Evolutionary conservation across 2,329 filamentous ascomycete species (phyloP).

Genomic region (Fusarium udum): DNA sequence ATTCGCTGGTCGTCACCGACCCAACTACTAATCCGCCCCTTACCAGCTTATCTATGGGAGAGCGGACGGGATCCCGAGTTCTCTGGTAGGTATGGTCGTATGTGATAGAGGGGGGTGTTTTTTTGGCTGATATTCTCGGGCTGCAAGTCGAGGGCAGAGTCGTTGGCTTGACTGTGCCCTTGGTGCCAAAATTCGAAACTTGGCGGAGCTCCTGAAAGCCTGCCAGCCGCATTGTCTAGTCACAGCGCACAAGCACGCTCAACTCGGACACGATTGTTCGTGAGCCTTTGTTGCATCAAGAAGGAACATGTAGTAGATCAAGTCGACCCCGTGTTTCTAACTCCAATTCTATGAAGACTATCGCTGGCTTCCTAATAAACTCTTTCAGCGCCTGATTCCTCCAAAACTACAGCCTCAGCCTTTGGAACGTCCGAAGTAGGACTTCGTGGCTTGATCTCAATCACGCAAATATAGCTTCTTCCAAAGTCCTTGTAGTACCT

Average conservation of each 20-base stretch:
- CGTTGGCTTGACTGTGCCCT: not conserved
- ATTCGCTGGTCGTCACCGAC: not conserved
- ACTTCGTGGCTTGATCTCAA: not conserved
- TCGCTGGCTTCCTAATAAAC: no score
- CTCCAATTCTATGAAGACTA: accelerated
- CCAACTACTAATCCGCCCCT: not conserved
- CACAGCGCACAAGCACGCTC: not conserved
- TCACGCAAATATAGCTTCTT: no score
- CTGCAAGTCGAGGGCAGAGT: not conserved
- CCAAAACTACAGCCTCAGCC: not conserved
- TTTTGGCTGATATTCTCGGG: not conserved
- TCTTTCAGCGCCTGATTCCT: not conserved
- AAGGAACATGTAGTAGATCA: not conserved
- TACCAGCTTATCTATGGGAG: not conserved
- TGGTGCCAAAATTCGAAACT: not conserved
- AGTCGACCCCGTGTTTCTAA: not conserved
- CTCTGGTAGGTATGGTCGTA: slow-evolving; percentile 10
- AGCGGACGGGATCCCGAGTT: slow-evolving; percentile 11
- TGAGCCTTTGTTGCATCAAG: no score
- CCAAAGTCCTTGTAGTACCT: no score
- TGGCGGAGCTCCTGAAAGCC: not conserved
- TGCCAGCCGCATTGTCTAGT: not conserved
- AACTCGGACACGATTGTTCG: not conserved
- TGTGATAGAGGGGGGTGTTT: not conserved
- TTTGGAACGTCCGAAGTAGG: no score